These are phyloP conservation scores for Neurospora tetrasperma DNA, from an alignment of 495 filamentous ascomycete species.

Conservation along the genomic window DNA sequence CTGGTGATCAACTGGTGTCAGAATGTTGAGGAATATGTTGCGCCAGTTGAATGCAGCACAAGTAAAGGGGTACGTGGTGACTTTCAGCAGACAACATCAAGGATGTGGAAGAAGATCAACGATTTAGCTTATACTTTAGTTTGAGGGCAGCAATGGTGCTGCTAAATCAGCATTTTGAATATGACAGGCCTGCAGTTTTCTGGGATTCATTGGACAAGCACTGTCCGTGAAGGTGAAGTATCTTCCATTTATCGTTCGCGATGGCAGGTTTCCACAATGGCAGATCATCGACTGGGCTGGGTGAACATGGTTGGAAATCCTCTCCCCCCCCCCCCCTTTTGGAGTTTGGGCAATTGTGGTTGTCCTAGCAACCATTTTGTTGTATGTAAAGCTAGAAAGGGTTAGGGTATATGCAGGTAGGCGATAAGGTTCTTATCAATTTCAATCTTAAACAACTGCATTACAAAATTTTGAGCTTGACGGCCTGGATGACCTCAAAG, in stretches of 20 bases:
- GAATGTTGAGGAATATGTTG: background rate
- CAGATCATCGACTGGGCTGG: background rate
- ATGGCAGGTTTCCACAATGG: background rate
- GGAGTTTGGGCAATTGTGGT: background rate
- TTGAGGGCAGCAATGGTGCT: background rate
- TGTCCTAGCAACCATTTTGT: background rate
- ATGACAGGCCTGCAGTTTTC: background rate
- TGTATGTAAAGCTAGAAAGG: background rate
- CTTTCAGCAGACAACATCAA: background rate
- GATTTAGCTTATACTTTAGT: background rate
- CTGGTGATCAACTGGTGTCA: background rate
- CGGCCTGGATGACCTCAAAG: background rate
- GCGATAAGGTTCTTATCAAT: background rate
- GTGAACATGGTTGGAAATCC: background rate
- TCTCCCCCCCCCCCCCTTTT: background rate
- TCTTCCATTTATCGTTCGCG: background rate
- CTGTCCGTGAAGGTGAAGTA: background rate
- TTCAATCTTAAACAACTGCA: background rate
- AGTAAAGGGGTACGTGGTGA: background rate
- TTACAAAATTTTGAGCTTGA: slow-evolving; percentile 1
- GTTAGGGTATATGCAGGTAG: background rate
- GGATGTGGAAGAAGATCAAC: background rate
- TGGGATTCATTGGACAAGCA: background rate
- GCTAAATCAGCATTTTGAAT: background rate
- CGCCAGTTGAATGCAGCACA: background rate